A percentile compares a stretch with the other conserved stretches of the same genome.
phyloP scores from a whole-genome alignment of 1,284 basidiomycete species.

The Apiotrichum veenhuisii region DNA sequence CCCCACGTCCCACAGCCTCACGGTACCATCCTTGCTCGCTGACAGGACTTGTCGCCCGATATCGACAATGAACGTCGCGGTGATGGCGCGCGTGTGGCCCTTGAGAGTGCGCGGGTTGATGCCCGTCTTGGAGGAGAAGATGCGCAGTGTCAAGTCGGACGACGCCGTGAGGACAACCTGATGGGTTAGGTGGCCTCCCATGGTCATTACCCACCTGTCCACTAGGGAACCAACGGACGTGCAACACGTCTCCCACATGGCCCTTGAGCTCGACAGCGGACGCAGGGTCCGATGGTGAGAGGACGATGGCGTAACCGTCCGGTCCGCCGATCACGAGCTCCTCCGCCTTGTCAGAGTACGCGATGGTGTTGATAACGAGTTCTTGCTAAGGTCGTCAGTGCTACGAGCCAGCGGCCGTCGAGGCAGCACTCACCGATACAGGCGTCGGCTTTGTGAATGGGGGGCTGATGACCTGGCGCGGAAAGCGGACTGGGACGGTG shows the following conservation, averaged over 20 bases:
- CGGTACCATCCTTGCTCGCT: conserved; percentile 61
- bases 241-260: conserved; percentile 51
- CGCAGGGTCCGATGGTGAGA: conserved; percentile 21
- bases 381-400: conserved; percentile 18
- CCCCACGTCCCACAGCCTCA: conserved; percentile 72
- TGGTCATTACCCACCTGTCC: conserved; percentile 35
- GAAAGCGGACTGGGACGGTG: conserved; percentile 33
- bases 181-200: conserved; percentile 22
- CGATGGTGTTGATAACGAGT: conserved; percentile 43
- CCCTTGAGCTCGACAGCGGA: conserved; percentile 40
- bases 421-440: conserved; percentile 25
- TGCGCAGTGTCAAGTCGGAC: conserved; percentile 47
- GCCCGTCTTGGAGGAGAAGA: conserved; percentile 46
- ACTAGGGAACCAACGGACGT: conserved; percentile 45
- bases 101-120: conserved; percentile 58
- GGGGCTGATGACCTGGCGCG: conserved; percentile 38
- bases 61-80: conserved; percentile 59
- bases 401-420: not conserved
- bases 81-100: conserved; percentile 62
- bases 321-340: conserved; percentile 46
- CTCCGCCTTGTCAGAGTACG: conserved; percentile 32
- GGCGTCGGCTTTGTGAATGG: conserved; percentile 31
- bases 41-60: conserved; percentile 62
- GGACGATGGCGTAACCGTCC: conserved; percentile 47
- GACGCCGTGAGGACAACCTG: conserved; percentile 50